Conservation (phyloP, 305 asterid species). For the Fraxinus sp. region DNA sequence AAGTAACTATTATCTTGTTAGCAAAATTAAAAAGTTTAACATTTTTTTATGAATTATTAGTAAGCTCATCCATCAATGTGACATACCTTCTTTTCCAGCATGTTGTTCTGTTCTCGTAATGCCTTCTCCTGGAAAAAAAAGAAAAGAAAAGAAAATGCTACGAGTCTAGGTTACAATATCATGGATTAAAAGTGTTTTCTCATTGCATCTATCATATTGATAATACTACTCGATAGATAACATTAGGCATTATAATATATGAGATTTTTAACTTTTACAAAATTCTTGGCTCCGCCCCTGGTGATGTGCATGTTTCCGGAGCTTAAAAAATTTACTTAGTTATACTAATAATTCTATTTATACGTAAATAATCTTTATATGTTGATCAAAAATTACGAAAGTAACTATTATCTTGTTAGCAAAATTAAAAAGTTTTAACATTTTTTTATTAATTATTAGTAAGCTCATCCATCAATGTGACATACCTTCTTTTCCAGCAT, state of each 20-base stretch:
- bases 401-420: background rate
- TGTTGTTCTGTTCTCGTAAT: slow-evolving; percentile 71
- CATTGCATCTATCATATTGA: too few relatives aligned
- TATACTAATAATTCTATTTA: too few relatives aligned
- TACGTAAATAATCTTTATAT: background rate
- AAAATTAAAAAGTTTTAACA: too few relatives aligned
- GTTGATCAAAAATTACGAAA: background rate
- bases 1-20: background rate
- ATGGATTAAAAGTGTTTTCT: too few relatives aligned
- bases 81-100: slow-evolving; percentile 68
- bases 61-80: background rate
- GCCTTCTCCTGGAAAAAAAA: slow-evolving; percentile 56
- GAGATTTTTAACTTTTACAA: background rate
- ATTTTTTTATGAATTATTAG: too few relatives aligned
- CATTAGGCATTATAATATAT: too few relatives aligned
- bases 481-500: slow-evolving; percentile 69
- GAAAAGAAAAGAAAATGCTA: background rate
- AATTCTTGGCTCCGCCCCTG: too few relatives aligned
- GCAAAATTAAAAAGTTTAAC: too few relatives aligned
- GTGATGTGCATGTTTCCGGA: background rate
- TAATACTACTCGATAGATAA: too few relatives aligned
- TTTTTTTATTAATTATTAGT: too few relatives aligned
- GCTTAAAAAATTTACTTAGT: background rate
- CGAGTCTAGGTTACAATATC: background rate
- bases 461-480: background rate